phyloP scores from a whole-genome alignment of 116 monocot species.

The Trichopus zeylanicus region DNA sequence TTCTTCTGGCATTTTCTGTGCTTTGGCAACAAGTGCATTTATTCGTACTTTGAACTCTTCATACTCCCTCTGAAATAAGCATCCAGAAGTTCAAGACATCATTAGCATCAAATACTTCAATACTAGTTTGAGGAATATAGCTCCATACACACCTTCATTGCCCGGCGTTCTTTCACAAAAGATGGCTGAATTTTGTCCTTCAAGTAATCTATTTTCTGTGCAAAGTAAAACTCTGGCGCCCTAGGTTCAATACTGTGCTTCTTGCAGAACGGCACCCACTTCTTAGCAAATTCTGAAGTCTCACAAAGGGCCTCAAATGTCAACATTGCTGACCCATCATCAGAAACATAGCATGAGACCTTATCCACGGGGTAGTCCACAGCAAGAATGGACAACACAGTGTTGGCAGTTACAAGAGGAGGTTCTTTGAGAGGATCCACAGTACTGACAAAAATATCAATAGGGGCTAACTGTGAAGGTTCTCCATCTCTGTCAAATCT shows the following conservation, averaged over 20 bases:
- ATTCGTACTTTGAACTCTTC: conserved; percentile 33
- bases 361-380: conserved; percentile 37
- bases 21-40: conserved; percentile 32
- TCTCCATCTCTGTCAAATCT: conserved; percentile 41
- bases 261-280: conserved; percentile 47
- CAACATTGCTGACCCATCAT: conserved; percentile 37
- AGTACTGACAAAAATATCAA: conserved; percentile 42
- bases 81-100: not conserved
- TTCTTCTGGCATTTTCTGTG: conserved; percentile 28
- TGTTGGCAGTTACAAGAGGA: conserved; percentile 40
- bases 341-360: conserved; percentile 43
- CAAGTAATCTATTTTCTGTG: conserved; percentile 42
- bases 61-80: conserved; percentile 31
- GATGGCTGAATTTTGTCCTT: conserved; percentile 36
- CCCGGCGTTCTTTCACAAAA: conserved; percentile 37
- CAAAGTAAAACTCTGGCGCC: conserved; percentile 47
- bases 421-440: conserved; percentile 44
- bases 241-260: conserved; percentile 37
- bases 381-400: conserved; percentile 35
- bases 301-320: conserved; percentile 35
- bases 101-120: not conserved
- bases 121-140: not conserved
- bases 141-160: conserved; percentile 30
- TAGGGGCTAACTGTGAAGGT: conserved; percentile 25
- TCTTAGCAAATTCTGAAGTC: conserved; percentile 39